Base-by-base conservation (phyloP, 805 yeast species). In the Yamadazyma kitorensis region DNA sequence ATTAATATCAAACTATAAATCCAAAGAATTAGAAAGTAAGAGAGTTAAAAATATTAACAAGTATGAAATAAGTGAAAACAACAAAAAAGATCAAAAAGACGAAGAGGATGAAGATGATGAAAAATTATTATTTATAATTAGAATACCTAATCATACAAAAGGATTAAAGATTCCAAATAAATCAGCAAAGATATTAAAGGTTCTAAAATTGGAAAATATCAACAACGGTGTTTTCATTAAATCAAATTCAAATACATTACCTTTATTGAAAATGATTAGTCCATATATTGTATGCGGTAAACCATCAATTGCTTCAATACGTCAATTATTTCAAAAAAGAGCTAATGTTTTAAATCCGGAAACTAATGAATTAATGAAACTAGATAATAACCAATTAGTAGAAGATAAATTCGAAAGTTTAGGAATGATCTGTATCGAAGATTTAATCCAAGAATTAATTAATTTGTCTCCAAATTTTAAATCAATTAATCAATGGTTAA, bases 371-470 rank as follows among this genome's bases (percentile, higher is more conserved):
- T 63, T 66, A 31, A 58, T 72, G 24, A 72, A 78, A 39, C 62
- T 85, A 48, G 85, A 84, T 56, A 87, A 81, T 59, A 85, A 85
- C 64, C 80, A 77, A 48, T 59, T 79, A 25, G 80, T 85, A 33
- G 94, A 85, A 61, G 88, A 83, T 49, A 65, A 69, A 49, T 68
- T 85, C 42, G 84, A 81, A 31, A 59, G 56, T 25, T 63, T 35
- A 88, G 91, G 47, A 18, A 64, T 82, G 40, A 78, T 85, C 43
- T 85, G 94, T 75, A 73, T 82, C 13, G 93, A 85, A 64, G 94
- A 85, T 60, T 68, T 85, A 37, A 75, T 85, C 35, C 86, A 80
- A 52, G 91, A 84, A 60, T 69, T 85, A 34, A 68, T 66, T 14
- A 56, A 78, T 12, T 50, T 82, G 47, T 84, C 87, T 13, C 86